A percentile compares a stretch with the other conserved stretches of the same genome.
These are phyloP conservation scores for Fraxinus anomala DNA, from an alignment of 257 asterid genomes.

Conservation along the genomic window DNA sequence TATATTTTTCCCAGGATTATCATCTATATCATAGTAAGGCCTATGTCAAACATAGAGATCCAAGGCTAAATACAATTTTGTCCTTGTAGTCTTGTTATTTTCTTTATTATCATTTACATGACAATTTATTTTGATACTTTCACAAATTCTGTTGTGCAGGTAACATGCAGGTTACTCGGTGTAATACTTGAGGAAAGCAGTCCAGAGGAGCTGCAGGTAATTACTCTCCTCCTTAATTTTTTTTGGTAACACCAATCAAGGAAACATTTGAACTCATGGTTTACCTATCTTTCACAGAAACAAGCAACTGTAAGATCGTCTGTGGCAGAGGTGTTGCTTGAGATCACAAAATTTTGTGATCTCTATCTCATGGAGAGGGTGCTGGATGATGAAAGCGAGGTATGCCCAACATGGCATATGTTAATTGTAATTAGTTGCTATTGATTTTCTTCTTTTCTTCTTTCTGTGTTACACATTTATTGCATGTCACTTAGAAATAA, in stretches of 20 bases:
- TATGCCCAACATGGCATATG: slow-evolving; percentile 29
- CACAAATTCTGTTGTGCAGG: slow-evolving; percentile 43
- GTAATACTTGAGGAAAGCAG: slow-evolving; percentile 78
- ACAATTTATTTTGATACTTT: slow-evolving; percentile 16
- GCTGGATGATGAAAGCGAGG: slow-evolving; percentile 88
- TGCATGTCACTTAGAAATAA: neutral
- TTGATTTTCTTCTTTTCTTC: slow-evolving; percentile 4
- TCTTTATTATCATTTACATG: slow-evolving; percentile 9
- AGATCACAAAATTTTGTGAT: slow-evolving; percentile 86
- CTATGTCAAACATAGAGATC: neutral
- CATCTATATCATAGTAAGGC: neutral
- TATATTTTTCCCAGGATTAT: neutral
- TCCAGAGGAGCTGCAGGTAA: slow-evolving; percentile 93
- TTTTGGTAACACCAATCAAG: slow-evolving; percentile 3
- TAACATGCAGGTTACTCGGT: slow-evolving; percentile 82
- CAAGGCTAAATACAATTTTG: neutral
- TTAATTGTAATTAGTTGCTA: slow-evolving; percentile 1
- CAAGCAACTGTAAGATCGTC: slow-evolving; percentile 86
- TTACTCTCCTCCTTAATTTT: slow-evolving; percentile 16
- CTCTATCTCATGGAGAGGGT: slow-evolving; percentile 97
- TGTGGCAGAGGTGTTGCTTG: slow-evolving; percentile 82
- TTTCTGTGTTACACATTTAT: neutral
- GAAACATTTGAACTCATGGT: slow-evolving; percentile 27
- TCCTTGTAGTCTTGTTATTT: neutral
- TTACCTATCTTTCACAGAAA: slow-evolving; percentile 50